Evolutionary conservation across 2,329 filamentous ascomycete genomes (phyloP).

Genomic region (Colletotrichum sp.): DNA sequence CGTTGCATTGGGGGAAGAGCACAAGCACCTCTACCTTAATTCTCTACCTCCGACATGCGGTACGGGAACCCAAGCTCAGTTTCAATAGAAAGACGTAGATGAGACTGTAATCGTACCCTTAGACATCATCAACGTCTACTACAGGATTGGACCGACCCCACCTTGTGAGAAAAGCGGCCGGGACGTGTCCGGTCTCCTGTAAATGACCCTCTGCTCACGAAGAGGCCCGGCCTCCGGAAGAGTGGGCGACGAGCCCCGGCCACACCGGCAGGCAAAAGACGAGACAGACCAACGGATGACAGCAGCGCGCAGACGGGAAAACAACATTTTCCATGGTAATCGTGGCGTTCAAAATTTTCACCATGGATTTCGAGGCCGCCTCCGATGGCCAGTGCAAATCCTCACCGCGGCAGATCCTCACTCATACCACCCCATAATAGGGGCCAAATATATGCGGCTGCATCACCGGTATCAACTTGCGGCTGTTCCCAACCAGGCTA

Average conservation of each 20-base stretch:
- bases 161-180: background rate
- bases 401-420: background rate
- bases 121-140: background rate
- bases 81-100: background rate
- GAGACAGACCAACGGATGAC: background rate
- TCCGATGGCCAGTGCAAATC: background rate
- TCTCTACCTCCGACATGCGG: background rate
- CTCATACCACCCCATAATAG: slow-evolving; percentile 4
- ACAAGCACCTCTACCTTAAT: background rate
- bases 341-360: background rate
- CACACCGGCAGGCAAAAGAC: background rate
- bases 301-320: background rate
- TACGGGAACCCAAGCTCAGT: background rate
- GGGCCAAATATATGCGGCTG: background rate
- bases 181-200: slow-evolving; percentile 10
- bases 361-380: background rate
- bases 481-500: background rate
- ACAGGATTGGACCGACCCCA: background rate
- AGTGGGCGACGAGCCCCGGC: background rate
- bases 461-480: background rate
- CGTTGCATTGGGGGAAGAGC: background rate
- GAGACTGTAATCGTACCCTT: background rate
- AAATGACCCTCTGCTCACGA: background rate
- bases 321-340: background rate
- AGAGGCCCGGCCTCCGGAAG: background rate